Base-by-base conservation (phyloP, 768 basidiomycete genomes). In the Kwoniella europaea region DNA sequence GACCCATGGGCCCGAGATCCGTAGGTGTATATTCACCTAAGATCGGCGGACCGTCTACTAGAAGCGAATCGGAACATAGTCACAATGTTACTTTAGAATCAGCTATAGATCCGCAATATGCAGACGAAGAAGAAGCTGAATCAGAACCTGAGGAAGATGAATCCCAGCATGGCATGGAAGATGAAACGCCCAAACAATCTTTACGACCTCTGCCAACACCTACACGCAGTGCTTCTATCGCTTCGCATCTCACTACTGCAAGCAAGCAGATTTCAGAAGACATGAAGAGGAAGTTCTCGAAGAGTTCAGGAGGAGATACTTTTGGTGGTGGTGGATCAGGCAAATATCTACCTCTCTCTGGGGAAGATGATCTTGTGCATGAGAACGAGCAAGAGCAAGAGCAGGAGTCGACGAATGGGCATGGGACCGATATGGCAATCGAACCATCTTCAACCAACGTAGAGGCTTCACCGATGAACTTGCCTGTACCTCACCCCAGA, bases 271-370 rank as follows among this genome's bases (percentile, higher is more conserved):
- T 43, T 29, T 69, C 71, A 0, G 79, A 61, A 44, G 59, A 78
- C 12, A 52, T 80, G 46, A 41, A 73, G 4, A 58, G 76, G 16
- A 64, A 69, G n/a, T 63, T 77, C 10, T 76, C 79, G 7, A 69
- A 71, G 24, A 57, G 57, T 18, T n/a, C 61, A 3, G 42, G 27
- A 10, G 60, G 35, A 13, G 73, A 73, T 10, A 75, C 75, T 5
- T 62, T 80, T 18, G 75, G 20, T 24, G 56, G 10, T 9, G 73
- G 79, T 6, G 46, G 18, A 52, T 27, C 41, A 18, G 65, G 57
- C 6, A 68, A 60, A 56, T 80, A 80, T 41, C 43, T 67, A 3
- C 73, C 76, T 6, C 58, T 80, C 7, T 70, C 75, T 18, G 79
- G 74, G 3, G 69, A 71, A 44, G 78, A 79, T 41, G 35, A 35